Conservation (phyloP, 176 grass and related monocot genomes). For the Oryza australiensis region DNA sequence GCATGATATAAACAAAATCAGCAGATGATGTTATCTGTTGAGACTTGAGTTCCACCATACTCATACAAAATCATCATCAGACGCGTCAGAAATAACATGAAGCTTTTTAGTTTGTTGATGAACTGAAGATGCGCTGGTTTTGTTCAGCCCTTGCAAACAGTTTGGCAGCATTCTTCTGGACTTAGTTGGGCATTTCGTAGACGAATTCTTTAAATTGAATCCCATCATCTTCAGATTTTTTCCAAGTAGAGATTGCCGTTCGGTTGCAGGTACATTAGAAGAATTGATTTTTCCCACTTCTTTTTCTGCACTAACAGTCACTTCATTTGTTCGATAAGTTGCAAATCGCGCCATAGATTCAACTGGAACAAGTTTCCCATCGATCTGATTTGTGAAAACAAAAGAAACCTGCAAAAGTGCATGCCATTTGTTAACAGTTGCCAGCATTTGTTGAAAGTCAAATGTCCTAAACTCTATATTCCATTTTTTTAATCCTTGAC, state of each 20-base stretch:
- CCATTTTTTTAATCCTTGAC: background rate
- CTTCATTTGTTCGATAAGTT: slow-evolving; percentile 42
- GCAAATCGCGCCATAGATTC: slow-evolving; percentile 57
- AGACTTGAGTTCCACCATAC: slow-evolving; percentile 5
- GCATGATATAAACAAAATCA: slow-evolving; percentile 25
- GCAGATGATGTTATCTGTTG: slow-evolving; percentile 19
- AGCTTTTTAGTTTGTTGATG: slow-evolving; percentile 59
- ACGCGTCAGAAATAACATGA: slow-evolving; percentile 59
- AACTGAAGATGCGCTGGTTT: slow-evolving; percentile 47
- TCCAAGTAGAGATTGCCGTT: slow-evolving; percentile 40
- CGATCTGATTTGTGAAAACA: slow-evolving; percentile 97
- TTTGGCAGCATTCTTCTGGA: slow-evolving; percentile 42
- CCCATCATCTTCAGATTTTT: slow-evolving; percentile 54
- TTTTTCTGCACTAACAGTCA: slow-evolving; percentile 18
- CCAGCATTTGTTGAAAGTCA: slow-evolving; percentile 12
- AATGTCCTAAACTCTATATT: slow-evolving; percentile 14
- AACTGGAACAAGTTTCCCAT: slow-evolving; percentile 94
- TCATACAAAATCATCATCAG: slow-evolving; percentile 96
- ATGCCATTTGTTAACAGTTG: slow-evolving; percentile 25
- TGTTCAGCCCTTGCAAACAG: slow-evolving; percentile 47
- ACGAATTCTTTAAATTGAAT: slow-evolving; percentile 49
- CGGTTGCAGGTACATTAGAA: slow-evolving; percentile 38
- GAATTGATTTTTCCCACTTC: slow-evolving; percentile 26
- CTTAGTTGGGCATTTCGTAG: slow-evolving; percentile 44
- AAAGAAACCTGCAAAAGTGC: slow-evolving; percentile 79